Evolutionary conservation across 164 flowering plant genomes (phyloP).

Genomic region (Akebia trifoliata): DNA sequence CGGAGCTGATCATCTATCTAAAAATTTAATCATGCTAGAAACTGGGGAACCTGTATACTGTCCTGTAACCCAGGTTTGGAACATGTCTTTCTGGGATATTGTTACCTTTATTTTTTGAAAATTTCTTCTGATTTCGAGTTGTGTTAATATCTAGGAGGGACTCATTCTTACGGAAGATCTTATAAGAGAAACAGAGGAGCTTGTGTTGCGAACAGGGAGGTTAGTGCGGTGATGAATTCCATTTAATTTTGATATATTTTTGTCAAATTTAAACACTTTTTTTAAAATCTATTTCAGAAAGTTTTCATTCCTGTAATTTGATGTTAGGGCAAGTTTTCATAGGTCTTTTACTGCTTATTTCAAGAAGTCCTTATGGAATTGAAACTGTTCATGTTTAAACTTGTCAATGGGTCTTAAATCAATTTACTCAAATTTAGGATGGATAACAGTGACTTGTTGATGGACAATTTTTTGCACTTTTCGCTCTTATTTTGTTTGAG

Average conservation of each 20-base stretch:
- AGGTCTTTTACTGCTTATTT: no score
- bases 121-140: slow-evolving; percentile 2
- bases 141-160: slow-evolving; percentile 55
- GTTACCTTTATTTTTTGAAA: not conserved
- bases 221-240: slow-evolving; percentile 28
- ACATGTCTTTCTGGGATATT: not conserved
- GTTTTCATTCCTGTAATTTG: no score
- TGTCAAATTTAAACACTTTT: no score
- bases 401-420: no score
- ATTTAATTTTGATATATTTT: not conserved
- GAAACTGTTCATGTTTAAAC: no score
- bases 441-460: no score
- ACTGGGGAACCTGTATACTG: slow-evolving; percentile 84
- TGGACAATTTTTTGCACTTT: no score
- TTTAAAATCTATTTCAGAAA: no score
- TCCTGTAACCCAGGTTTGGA: slow-evolving; percentile 81
- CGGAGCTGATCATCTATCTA: slow-evolving; percentile 61
- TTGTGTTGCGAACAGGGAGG: slow-evolving; percentile 97
- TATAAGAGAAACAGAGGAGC: slow-evolving; percentile 90
- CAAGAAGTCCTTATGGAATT: no score
- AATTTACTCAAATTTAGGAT: no score
- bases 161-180: slow-evolving; percentile 93
- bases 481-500: no score
- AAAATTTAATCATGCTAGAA: slow-evolving; percentile 67
- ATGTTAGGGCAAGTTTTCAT: no score